Evolutionary conservation across 2,329 filamentous ascomycete genomes (phyloP).

Genomic region (Hypoxylon sp.): DNA sequence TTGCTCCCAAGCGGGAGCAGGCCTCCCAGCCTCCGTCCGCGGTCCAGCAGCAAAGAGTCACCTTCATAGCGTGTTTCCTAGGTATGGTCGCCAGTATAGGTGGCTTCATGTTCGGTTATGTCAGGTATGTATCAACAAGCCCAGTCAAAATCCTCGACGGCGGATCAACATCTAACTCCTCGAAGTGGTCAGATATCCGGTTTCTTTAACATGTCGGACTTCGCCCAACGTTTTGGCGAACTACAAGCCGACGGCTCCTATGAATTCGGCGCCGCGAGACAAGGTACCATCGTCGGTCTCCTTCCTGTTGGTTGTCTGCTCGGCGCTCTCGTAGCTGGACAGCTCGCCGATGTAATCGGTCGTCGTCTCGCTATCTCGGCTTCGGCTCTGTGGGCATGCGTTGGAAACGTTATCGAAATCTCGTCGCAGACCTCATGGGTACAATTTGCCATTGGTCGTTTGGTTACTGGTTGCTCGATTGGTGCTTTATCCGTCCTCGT

Average conservation of each 20-base stretch:
- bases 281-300: slow-evolving; percentile 73
- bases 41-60: slow-evolving; percentile 42
- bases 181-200: slow-evolving; percentile 69
- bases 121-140: slow-evolving; percentile 56
- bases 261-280: slow-evolving; percentile 67
- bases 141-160: not conserved
- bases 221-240: slow-evolving; percentile 64
- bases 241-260: slow-evolving; percentile 54
- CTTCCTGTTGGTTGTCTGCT: slow-evolving; percentile 70
- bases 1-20: slow-evolving; percentile 31
- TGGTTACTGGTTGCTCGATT: slow-evolving; percentile 74
- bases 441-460: slow-evolving; percentile 73
- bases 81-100: slow-evolving; percentile 66
- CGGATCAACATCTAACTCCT: slow-evolving; percentile 5
- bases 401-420: slow-evolving; percentile 74
- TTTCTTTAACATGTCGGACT: slow-evolving; percentile 71
- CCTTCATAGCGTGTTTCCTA: slow-evolving; percentile 59
- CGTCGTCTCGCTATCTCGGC: slow-evolving; percentile 71
- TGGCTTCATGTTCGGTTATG: slow-evolving; percentile 69
- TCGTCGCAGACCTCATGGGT: slow-evolving; percentile 68
- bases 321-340: slow-evolving; percentile 68
- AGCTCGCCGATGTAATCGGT: slow-evolving; percentile 71
- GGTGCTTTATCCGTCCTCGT: slow-evolving; percentile 73
- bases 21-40: slow-evolving; percentile 16
- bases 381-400: slow-evolving; percentile 71